Percentiles rank a stretch among this genome's conserved stretches.
These are phyloP conservation scores for Craterostigma plantagineum DNA, from an alignment of 257 asterid species.

Conservation along the genomic window DNA sequence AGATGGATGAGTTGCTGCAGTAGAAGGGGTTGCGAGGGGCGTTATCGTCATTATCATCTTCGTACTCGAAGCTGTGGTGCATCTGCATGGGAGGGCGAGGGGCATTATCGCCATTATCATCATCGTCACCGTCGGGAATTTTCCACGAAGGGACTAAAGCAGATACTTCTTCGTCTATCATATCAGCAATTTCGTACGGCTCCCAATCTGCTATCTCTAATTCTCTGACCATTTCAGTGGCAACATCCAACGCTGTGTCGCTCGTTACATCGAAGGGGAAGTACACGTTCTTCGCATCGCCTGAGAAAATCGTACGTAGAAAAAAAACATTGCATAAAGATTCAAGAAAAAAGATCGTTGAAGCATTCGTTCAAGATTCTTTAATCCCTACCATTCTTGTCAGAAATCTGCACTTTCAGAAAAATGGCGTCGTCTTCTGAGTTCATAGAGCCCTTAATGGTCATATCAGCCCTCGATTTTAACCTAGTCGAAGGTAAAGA, in stretches of 20 bases:
- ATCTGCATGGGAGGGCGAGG: conserved; percentile 14
- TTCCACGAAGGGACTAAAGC: conserved; percentile 40
- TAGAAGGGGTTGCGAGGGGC: conserved; percentile 30
- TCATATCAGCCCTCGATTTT: conserved; percentile 19
- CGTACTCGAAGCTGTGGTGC: conserved; percentile 28
- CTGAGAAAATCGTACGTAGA: conserved; percentile 17
- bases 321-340: too few species aligned
- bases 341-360: too few species aligned
- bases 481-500: conserved; percentile 5
- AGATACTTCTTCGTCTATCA: conserved; percentile 49
- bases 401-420: conserved; percentile 57
- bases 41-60: conserved; percentile 25
- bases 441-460: conserved; percentile 50
- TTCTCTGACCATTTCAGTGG: conserved; percentile 69
- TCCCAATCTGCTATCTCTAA: conserved; percentile 54
- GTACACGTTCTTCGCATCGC: conserved; percentile 31
- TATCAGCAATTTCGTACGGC: conserved; percentile 54
- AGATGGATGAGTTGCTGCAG: conserved; percentile 19
- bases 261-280: conserved; percentile 49
- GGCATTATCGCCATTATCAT: too few species aligned
- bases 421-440: conserved; percentile 44
- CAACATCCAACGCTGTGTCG: conserved; percentile 61
- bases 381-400: conserved; percentile 44
- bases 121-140: not conserved
- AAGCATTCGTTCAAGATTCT: too few species aligned